A percentile compares a stretch with the other conserved stretches of the same genome.
phyloP scores from a whole-genome alignment of 2,329 filamentous ascomycete species.

The Aspergillus aculeatus region DNA sequence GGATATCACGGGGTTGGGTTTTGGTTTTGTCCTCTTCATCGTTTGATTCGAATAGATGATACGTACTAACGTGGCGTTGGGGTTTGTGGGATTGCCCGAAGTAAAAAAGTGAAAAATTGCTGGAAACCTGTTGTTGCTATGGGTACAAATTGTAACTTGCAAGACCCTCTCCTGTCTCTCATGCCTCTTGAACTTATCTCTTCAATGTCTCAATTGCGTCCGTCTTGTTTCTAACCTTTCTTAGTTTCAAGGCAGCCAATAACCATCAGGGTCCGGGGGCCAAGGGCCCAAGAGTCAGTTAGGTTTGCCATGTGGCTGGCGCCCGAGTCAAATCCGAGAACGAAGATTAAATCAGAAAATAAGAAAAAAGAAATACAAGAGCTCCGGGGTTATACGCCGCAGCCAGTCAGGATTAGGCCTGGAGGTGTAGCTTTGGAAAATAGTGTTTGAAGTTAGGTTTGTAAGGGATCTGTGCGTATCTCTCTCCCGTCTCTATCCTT shows the following conservation, averaged over 20 bases:
- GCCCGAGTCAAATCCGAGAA: conserved; percentile 5
- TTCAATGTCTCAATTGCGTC: background rate
- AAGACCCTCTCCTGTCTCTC: background rate
- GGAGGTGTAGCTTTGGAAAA: background rate
- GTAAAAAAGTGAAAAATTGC: too few species aligned
- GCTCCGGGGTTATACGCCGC: background rate
- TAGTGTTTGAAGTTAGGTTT: background rate
- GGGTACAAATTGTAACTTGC: too few species aligned
- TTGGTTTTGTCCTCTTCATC: too few species aligned
- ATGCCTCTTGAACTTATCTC: background rate
- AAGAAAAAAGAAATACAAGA: background rate
- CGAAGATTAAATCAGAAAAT: background rate
- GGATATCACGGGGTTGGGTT: too few species aligned
- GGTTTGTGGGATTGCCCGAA: background rate
- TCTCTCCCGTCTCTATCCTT: background rate
- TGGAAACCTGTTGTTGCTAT: too few species aligned
- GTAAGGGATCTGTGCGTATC: background rate
- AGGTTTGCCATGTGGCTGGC: conserved; percentile 12
- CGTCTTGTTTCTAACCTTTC: background rate
- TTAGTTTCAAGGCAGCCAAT: background rate
- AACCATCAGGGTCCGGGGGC: background rate
- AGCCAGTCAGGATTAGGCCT: background rate
- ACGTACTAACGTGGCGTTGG: background rate
- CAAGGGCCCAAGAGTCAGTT: conserved; percentile 9
- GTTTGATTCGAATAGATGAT: background rate